Evolutionary conservation across 2,329 filamentous ascomycete species (phyloP).

Genomic region (Cylindrodendrum hubeiense): DNA sequence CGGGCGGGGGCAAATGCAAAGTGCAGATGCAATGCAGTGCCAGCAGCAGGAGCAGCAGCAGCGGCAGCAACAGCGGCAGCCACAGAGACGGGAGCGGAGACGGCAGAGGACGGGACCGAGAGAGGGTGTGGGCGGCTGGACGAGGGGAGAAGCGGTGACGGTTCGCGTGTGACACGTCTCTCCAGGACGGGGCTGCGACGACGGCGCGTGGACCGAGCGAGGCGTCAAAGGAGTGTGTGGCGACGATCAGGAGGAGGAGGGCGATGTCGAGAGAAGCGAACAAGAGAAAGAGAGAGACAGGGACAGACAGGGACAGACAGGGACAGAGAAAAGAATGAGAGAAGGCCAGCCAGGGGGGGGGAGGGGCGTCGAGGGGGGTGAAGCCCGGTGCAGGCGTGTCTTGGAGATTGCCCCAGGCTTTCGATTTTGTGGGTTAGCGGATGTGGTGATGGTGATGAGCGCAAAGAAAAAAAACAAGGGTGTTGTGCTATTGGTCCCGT

Average conservation of each 20-base stretch:
- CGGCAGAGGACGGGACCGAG: conserved; percentile 2
- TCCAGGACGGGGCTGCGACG: neutral
- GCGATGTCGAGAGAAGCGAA: neutral
- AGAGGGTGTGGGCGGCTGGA: neutral
- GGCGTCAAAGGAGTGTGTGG: neutral
- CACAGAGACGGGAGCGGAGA: neutral
- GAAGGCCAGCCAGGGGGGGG: neutral
- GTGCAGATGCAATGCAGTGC: conserved; percentile 1
- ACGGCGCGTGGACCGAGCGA: neutral
- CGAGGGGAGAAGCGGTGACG: conserved; percentile 1
- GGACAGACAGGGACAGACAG: neutral
- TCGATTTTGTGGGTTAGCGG: conserved; percentile 24
- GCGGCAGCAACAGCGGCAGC: neutral
- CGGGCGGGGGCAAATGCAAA: conserved; percentile 15
- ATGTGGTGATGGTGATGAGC: conserved; percentile 26
- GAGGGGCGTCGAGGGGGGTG: conserved; percentile 3
- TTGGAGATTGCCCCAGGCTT: conserved; percentile 18
- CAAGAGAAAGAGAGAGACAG: neutral
- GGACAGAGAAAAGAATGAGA: neutral
- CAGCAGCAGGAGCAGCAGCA: conserved; percentile 1
- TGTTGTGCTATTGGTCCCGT: conserved; percentile 44
- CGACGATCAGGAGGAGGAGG: neutral
- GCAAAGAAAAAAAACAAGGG: conserved; percentile 42
- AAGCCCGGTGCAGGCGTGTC: conserved; percentile 11
- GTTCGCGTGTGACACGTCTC: neutral